Evolutionary conservation across 192 early-diverging fungal genomes (phyloP), one percentile per base, ranked within the genome.

Genomic region (Gryganskiella cystojenkinii): DNA sequence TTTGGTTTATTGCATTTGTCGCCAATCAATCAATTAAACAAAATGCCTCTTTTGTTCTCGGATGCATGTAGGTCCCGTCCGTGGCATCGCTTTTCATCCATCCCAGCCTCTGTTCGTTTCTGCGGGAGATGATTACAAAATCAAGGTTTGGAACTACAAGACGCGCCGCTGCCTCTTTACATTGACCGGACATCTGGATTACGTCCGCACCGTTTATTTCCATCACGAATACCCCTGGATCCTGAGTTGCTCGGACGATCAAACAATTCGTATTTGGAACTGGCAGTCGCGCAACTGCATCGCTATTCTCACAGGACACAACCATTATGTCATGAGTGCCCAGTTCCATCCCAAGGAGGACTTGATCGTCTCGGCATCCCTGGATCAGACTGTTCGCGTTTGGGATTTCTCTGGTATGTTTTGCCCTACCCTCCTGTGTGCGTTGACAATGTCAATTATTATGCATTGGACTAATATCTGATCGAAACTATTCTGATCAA

Each of bases 91-190:
- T 25, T 99, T 99, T 81, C 98, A 99, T 62, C 93, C 92, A 7
- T 93, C 95, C 1, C 96, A 98, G 74, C 95, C 96, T 31, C 83
- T 99, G 13, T 99, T 99, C 81, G 98, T 97, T 5, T 96, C 96
- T 35, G 97, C 95, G 35, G 98, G 95, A 61, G 98, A 99, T 76
- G 98, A 99, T 83, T 97, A 99, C 89, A 99, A 98, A 83, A 95
- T 99, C 74, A 98, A 97, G 83, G 96, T 99, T 19, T 99, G 98
- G 98, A 98, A 98, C 86, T 95, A 97, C 89, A 98, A 98, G 83
- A 95, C 92, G 50, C 89, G 95, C 17, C 92, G 96, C 68, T 99
- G 96, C 75, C 85, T 96, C 31, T 99, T 98, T 66, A 98, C 98
- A 22, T 86, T 99, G 37, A 96, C 94, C 47, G 98, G 98, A 6